These are phyloP conservation scores for Selaginella moellendorffii DNA, from an alignment of 75 land plant species.

Conservation along the genomic window DNA sequence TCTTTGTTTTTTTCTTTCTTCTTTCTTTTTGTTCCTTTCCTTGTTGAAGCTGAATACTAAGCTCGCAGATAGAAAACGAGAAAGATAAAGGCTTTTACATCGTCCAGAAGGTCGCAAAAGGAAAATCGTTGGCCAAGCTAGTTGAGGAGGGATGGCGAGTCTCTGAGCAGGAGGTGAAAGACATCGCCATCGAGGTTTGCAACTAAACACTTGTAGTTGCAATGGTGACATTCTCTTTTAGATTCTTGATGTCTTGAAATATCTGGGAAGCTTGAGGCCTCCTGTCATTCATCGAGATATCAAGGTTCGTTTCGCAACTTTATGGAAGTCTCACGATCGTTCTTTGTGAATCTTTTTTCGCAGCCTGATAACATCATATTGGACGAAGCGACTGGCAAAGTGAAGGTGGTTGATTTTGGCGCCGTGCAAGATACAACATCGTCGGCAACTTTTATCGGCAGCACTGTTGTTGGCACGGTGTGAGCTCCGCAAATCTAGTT, in stretches of 20 bases:
- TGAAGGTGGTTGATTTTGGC: slow-evolving; percentile 40
- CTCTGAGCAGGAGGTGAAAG: slow-evolving; percentile 30
- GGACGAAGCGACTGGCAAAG: slow-evolving; percentile 25
- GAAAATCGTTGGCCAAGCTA: slow-evolving; percentile 26
- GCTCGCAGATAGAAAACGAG: slow-evolving; percentile 27
- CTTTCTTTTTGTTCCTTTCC: too few species aligned
- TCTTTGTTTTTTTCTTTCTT: too few species aligned
- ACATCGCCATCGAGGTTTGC: slow-evolving; percentile 28
- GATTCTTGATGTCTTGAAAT: slow-evolving; percentile 31
- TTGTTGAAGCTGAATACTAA: too few species aligned
- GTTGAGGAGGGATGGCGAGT: slow-evolving; percentile 30
- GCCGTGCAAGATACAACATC: slow-evolving; percentile 42
- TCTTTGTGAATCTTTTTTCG: neutral
- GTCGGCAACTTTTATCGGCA: slow-evolving; percentile 30
- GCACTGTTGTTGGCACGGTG: slow-evolving; percentile 46
- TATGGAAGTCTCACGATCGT: neutral
- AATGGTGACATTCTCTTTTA: neutral
- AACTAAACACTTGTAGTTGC: neutral
- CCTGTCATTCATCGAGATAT: slow-evolving; percentile 42
- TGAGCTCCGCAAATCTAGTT: neutral
- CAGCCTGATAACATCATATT: slow-evolving; percentile 41
- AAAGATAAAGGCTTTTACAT: slow-evolving; percentile 31
- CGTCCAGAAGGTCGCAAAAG: slow-evolving; percentile 34
- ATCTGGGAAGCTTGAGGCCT: slow-evolving; percentile 32
- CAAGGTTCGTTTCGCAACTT: slow-evolving; percentile 15